Evolutionary conservation across 1,284 basidiomycete species (phyloP), one percentile per base, ranked within the genome.

Genomic region (Cryptococcus sp.): DNA sequence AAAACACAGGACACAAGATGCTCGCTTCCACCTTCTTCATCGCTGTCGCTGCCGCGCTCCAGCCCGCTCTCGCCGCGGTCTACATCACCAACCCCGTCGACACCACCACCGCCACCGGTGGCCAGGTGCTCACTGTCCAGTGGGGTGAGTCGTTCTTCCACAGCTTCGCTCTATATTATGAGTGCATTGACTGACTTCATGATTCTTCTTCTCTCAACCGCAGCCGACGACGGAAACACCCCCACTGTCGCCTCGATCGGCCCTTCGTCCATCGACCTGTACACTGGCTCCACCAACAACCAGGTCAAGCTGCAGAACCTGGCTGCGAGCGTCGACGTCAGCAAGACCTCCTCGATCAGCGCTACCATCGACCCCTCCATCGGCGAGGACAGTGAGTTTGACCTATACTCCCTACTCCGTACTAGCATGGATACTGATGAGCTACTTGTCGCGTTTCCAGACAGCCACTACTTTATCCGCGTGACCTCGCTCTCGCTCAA

Each of bases 251-350:
- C 76, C 20, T 67, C 81, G 1, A 88, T 89, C 58, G 90, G 90
- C 16, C 68, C 75, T 30, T 81, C 84, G 42, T 81, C 79, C 45
- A 80, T 92, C 59, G 85, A 84, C 54, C 82, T 94, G 72, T 92
- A 86, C 71, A 85, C 82, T 59, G 80, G 78, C 47, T 73, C 72
- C 11, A 45, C 55, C 30, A 65, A 60, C 51, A 61, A 73, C 54
- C 77, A 78, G 86, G 87, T 86, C 16, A 71, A 75, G n/a, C 79
- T 94, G 27, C 89, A 91, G 74, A 67, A 77, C 35, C 82, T 93
- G 58, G 78, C 81, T 25, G 67, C 76, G 16, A 81, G 72, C 58
- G 80, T 87, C 54, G 83, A 92, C 72, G 89, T 91, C 17, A 81
- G 85, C 38, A 82, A 80, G 22, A 80, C 81, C 2, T 71, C 73